Evolutionary conservation across 2,329 filamentous ascomycete genomes (phyloP), one percentile per base, ranked within the genome.

Genomic region (Periglandula ipomoeae): DNA sequence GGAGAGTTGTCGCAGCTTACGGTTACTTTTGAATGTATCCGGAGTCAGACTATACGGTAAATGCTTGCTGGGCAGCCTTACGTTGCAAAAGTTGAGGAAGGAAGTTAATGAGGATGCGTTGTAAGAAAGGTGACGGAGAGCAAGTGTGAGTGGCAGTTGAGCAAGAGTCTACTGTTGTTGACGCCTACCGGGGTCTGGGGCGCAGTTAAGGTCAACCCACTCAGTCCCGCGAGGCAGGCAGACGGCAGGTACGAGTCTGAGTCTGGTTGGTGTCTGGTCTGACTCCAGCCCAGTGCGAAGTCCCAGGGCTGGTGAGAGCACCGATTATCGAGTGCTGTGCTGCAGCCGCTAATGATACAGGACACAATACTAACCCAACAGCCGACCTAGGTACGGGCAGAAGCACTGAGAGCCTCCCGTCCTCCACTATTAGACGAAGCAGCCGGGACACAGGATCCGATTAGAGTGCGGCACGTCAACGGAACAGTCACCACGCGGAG

Each of bases 171-270:
- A 8, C 34, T 38, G 43, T 37, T 37, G 43, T 50, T 47, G 47
- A 50, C 34, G 48, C 48, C 48, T 35, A 15, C 10, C 17, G 32
- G 30, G 23, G 38, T n/a, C 27, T 30, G 38, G 38, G 46, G 46
- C 46, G 46, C 38, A 41, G 46, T n/a, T 44, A 34, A 20, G 35
- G 19, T 23, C 20, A 45, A 24, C 41, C 41, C 41, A 44, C 24
- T 20, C 24, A 30, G n/a, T 26, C 20, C 17, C 19, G n/a, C 35
- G 9, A 38, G n/a, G n/a, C 35, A 38, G 35, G 35, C 35, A 41
- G 15, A 22, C 19, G 37, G 19, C 19, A 37, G 32, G 30, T 23
- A 45, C 32, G 43, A 37, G 30, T n/a, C n/a, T n/a, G n/a, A n/a
- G n/a, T 27, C 26, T 44, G 23, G 42, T 32, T 44, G 15, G 26